A percentile compares a stretch with the other conserved stretches of the same genome.
phyloP scores from a whole-genome alignment of 345 rosid genomes.

The Sonneratia caseolaris region DNA sequence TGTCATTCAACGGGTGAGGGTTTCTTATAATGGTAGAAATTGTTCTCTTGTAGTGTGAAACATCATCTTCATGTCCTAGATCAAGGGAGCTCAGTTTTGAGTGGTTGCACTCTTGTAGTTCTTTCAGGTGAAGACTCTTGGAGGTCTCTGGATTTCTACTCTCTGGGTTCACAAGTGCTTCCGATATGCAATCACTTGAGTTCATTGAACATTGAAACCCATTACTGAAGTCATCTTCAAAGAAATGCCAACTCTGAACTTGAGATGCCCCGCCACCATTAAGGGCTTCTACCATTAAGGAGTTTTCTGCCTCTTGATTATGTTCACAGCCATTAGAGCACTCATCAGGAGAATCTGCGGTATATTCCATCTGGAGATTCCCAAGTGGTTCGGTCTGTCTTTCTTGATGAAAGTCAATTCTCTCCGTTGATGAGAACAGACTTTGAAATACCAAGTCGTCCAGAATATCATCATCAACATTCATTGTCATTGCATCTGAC shows the following conservation, averaged over 20 bases:
- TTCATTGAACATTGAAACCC: slow-evolving; percentile 56
- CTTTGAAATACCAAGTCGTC: slow-evolving; percentile 30
- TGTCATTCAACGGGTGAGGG: slow-evolving; percentile 19
- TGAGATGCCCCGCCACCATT: slow-evolving; percentile 35
- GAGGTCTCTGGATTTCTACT: slow-evolving; percentile 21
- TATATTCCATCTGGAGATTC: slow-evolving; percentile 24
- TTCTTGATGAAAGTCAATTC: slow-evolving; percentile 18
- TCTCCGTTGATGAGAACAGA: slow-evolving; percentile 24
- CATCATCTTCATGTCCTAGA: slow-evolving; percentile 39
- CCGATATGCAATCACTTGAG: slow-evolving; percentile 70
- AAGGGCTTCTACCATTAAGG: slow-evolving; percentile 31
- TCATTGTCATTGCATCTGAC: slow-evolving; percentile 18
- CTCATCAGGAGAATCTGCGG: slow-evolving; percentile 34
- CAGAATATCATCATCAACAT: slow-evolving; percentile 17
- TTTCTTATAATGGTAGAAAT: slow-evolving; percentile 37
- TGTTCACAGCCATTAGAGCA: slow-evolving; percentile 41
- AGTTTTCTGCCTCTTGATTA: slow-evolving; percentile 36
- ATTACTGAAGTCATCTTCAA: slow-evolving; percentile 69
- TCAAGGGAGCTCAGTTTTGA: slow-evolving; percentile 35
- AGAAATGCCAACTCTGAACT: slow-evolving; percentile 55
- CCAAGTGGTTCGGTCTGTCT: slow-evolving; percentile 16
- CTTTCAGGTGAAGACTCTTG: slow-evolving; percentile 18
- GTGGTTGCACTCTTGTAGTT: slow-evolving; percentile 35
- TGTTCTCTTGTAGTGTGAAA: slow-evolving; percentile 43
- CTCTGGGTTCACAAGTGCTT: slow-evolving; percentile 23